Evolutionary conservation across 2,329 filamentous ascomycete species (phyloP).

Genomic region (Harringtonia aguacate): DNA sequence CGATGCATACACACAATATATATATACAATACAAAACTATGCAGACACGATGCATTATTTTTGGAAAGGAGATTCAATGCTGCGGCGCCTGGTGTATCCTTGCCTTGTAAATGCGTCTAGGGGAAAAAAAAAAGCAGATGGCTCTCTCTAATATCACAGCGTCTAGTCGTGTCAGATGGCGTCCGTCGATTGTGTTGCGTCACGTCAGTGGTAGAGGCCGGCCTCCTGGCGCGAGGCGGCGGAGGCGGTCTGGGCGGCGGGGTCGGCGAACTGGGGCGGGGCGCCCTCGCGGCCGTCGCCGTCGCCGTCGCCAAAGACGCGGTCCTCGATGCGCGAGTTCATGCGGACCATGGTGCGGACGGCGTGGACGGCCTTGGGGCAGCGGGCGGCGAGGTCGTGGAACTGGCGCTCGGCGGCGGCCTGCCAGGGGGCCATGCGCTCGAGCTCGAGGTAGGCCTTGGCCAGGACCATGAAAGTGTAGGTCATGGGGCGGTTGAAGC

Average conservation of each 20-base stretch:
- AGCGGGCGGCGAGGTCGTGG: conserved; percentile 25
- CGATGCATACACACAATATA: no score
- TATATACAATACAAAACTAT: no score
- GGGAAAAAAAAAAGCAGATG: no score
- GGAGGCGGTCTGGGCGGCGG: background rate
- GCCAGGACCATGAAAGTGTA: conserved; percentile 38
- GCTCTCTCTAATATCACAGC: no score
- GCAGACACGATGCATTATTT: no score
- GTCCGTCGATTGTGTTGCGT: no score
- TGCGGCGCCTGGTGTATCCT: no score
- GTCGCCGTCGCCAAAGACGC: conserved; percentile 10
- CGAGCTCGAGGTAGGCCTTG: conserved; percentile 38
- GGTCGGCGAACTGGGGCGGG: background rate
- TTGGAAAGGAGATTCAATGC: no score
- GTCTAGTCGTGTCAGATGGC: no score
- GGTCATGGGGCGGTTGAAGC: conserved; percentile 27
- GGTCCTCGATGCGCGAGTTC: conserved; percentile 14
- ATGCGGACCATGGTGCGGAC: conserved; percentile 18
- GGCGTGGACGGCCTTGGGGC: conserved; percentile 29
- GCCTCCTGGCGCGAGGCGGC: background rate
- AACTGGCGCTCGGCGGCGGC: conserved; percentile 28
- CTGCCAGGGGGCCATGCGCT: conserved; percentile 38
- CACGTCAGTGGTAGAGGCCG: no score
- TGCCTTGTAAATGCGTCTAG: no score
- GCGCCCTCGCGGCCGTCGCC: background rate